Evolutionary conservation across 2,329 filamentous ascomycete species (phyloP).

Genomic region (Alternaria metachromatica): DNA sequence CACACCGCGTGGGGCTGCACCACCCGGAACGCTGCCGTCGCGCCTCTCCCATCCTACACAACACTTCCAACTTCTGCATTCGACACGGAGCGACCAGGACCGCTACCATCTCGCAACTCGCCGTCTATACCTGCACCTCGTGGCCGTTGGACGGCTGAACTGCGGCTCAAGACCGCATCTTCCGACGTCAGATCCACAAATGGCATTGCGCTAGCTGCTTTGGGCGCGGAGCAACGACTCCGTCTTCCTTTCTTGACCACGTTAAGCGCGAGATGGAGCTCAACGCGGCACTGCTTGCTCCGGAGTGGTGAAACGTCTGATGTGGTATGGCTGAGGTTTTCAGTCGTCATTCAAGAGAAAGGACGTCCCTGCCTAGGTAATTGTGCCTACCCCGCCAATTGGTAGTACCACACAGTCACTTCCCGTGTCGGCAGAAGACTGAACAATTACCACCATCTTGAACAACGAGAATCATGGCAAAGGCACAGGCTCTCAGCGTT

Average conservation of each 20-base stretch:
- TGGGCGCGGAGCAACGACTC: conserved; percentile 28
- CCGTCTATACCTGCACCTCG: conserved; percentile 17
- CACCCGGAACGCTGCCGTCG: conserved; percentile 6
- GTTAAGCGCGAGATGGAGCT: conserved; percentile 34
- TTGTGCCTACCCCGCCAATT: conserved; percentile 12
- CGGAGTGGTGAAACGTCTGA: conserved; percentile 32
- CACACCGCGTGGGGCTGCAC: conserved; percentile 5
- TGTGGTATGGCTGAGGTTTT: conserved; percentile 27
- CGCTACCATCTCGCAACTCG: conserved; percentile 23
- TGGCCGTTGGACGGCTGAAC: conserved; percentile 18
- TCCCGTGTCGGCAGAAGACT: conserved; percentile 4
- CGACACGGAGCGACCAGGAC: conserved; percentile 30
- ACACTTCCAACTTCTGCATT: conserved; percentile 10
- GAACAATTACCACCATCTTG: background rate
- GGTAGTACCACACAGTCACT: background rate
- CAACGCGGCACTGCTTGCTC: conserved; percentile 34
- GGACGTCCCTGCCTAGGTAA: no score
- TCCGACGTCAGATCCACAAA: conserved; percentile 21
- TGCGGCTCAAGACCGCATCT: conserved; percentile 23
- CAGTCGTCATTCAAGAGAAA: conserved; percentile 7
- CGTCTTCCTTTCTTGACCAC: conserved; percentile 21
- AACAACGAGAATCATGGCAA: conserved; percentile 30
- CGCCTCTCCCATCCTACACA: conserved; percentile 2
- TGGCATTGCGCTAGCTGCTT: conserved; percentile 21
- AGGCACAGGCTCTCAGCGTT: conserved; percentile 28